A percentile compares a stretch with the other conserved stretches of the same genome.
Evolutionary conservation across 371 early-diverging fungal genomes (phyloP).

Genomic region (Mortierella sp.): DNA sequence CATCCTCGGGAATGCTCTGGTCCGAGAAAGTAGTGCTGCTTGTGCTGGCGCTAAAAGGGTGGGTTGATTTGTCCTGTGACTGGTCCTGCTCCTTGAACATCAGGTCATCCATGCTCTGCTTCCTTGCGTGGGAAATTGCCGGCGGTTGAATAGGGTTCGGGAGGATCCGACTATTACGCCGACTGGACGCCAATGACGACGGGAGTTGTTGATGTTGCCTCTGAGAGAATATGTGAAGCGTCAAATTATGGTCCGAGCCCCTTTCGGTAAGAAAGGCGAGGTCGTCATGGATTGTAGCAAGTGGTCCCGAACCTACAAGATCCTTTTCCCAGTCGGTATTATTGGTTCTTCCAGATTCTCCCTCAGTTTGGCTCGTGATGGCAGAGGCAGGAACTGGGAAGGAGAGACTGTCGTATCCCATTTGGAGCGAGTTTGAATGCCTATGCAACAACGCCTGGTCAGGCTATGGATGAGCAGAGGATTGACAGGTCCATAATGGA

Average conservation of each 20-base stretch:
- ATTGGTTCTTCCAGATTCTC: neutral
- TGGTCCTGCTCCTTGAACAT: neutral
- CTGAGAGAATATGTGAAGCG: neutral
- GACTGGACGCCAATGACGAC: slow-evolving; percentile 4
- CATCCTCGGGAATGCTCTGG: slow-evolving; percentile 14
- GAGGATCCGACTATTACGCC: slow-evolving; percentile 34
- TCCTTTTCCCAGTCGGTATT: slow-evolving; percentile 8
- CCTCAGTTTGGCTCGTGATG: neutral
- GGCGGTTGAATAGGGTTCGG: slow-evolving; percentile 48
- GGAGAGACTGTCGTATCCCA: neutral
- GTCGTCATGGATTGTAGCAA: slow-evolving; percentile 3
- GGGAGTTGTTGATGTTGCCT: neutral
- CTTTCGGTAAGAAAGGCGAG: neutral
- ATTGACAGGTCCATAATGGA: neutral
- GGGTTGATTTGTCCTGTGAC: neutral
- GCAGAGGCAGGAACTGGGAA: neutral
- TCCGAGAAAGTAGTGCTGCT: slow-evolving; percentile 19
- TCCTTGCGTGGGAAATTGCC: slow-evolving; percentile 13
- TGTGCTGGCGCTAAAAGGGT: neutral
- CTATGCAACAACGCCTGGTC: slow-evolving; percentile 9
- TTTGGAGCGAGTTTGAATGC: slow-evolving; percentile 15
- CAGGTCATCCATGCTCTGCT: slow-evolving; percentile 12
- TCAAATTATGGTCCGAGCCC: neutral
- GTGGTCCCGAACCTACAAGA: neutral
- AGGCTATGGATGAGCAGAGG: slow-evolving; percentile 6